Evolutionary conservation across 805 yeast genomes (phyloP), one percentile per base, ranked within the genome.

Genomic region (Ogataea saltuana): DNA sequence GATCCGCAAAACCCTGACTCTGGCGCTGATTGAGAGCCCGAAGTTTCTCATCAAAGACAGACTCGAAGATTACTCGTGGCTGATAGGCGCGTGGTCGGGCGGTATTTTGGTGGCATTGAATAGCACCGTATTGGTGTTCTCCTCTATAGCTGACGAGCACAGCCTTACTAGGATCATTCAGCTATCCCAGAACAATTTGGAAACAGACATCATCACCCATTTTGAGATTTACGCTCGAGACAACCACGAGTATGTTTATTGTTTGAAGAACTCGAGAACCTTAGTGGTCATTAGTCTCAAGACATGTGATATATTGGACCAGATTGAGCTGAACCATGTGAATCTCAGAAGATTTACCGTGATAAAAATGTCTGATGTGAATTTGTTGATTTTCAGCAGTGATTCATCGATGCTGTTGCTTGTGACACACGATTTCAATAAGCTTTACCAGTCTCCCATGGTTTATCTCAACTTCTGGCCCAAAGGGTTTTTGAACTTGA

Each of bases 401-500:
- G 19, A 15, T 19, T 38, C 46, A 3, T 43, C 46, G 7, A 27
- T 27, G 25, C 21, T 43, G 31, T 7, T 21, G 19, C 29, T 34
- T 9, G 31, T 43, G 3, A 21, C 39, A 9, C 36, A 33, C 25
- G 46, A 43, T 18, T 38, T 27, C 17, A 20, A 22, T 5, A 33
- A 23, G 16, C 26, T 43, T n/a, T 19, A 38, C 39, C 13, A 16
- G 18, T 43, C 46, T 11, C 42, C 42, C 6, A 18, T 33, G 2
- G 35, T 43, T 3, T 36, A 53, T 34, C 40, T 61, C 2, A 45
- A 49, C 4, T 59, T 55, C 41, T 51, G 61, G 54, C 56, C 66
- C 4, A 39, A 39, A 13, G 59, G 62, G 4, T 45, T 48, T 9
- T 42, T 58, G 25, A 31, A 38, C 12, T 27, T 58, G 15, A 51